phyloP scores from a whole-genome alignment of 2,329 filamentous ascomycete genomes.

The Aspergillus sp. region DNA sequence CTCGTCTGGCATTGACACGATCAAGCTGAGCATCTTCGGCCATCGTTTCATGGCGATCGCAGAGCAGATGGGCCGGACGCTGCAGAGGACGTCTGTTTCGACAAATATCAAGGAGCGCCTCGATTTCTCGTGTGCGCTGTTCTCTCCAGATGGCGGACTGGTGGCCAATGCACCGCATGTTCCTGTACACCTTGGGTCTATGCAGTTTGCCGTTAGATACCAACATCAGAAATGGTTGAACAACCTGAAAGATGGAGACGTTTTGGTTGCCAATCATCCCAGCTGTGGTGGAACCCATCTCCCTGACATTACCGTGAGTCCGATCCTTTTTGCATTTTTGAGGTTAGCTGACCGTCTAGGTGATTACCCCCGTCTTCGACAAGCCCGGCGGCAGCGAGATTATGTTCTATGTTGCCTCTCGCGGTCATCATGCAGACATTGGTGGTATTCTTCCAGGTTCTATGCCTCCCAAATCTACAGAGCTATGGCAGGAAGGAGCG shows the following conservation, averaged over 20 bases:
- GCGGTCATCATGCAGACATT: conserved; percentile 83
- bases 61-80: conserved; percentile 62
- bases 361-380: conserved; percentile 78
- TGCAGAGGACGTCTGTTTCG: conserved; percentile 61
- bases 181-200: conserved; percentile 79
- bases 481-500: conserved; percentile 54
- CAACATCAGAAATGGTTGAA: conserved; percentile 81
- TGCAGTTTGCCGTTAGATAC: conserved; percentile 81
- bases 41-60: conserved; percentile 64
- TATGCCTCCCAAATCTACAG: conserved; percentile 68
- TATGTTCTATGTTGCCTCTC: conserved; percentile 79
- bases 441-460: conserved; percentile 80
- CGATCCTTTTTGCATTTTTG: conserved; percentile 37
- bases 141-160: conserved; percentile 74
- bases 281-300: conserved; percentile 84
- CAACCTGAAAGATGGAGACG: conserved; percentile 76
- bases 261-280: conserved; percentile 82
- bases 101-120: conserved; percentile 83
- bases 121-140: conserved; percentile 82
- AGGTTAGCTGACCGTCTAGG: conserved; percentile 23
- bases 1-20: conserved; percentile 50
- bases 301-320: conserved; percentile 71
- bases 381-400: conserved; percentile 66
- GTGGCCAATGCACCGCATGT: conserved; percentile 74
- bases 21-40: conserved; percentile 59